phyloP scores from a whole-genome alignment of 176 grass and related monocot genomes.

The Poa pratensis region DNA sequence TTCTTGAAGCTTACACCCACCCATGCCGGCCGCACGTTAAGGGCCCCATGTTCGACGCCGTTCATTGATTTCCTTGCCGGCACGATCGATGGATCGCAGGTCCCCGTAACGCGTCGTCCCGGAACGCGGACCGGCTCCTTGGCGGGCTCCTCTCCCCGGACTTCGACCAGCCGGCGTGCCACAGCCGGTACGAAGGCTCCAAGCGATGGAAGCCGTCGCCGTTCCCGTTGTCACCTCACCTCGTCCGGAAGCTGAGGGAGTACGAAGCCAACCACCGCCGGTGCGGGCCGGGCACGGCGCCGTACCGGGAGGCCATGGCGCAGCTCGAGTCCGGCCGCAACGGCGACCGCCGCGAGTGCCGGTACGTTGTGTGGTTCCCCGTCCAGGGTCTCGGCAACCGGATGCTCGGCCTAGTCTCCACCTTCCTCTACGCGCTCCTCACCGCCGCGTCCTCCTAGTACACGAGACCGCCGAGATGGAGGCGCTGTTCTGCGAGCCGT shows the following conservation, averaged over 20 bases:
- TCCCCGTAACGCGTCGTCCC: conserved; percentile 11
- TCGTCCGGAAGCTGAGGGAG: conserved; percentile 51
- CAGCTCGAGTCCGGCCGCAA: conserved; percentile 60
- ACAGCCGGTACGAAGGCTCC: conserved; percentile 59
- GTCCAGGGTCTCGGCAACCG: conserved; percentile 69
- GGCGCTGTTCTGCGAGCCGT: conserved; percentile 83
- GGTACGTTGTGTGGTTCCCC: conserved; percentile 79
- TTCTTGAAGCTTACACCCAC: background rate
- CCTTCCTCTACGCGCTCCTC: conserved; percentile 88
- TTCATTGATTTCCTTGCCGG: conserved; percentile 6
- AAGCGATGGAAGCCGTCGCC: conserved; percentile 58
- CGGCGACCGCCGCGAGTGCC: conserved; percentile 55
- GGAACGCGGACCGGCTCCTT: conserved; percentile 31
- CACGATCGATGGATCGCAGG: background rate
- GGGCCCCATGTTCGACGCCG: background rate
- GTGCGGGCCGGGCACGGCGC: conserved; percentile 60
- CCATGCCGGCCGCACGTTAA: background rate
- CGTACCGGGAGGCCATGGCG: conserved; percentile 46
- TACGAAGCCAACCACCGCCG: conserved; percentile 77
- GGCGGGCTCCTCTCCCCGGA: conserved; percentile 63
- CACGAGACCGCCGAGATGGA: conserved; percentile 44
- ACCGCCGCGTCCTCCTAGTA: conserved; percentile 64
- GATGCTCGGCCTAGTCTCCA: conserved; percentile 66
- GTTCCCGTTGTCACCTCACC: conserved; percentile 49
- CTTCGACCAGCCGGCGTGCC: conserved; percentile 59